phyloP scores from a whole-genome alignment of 495 filamentous ascomycete genomes.

The Hyaloscypha hepaticicola region DNA sequence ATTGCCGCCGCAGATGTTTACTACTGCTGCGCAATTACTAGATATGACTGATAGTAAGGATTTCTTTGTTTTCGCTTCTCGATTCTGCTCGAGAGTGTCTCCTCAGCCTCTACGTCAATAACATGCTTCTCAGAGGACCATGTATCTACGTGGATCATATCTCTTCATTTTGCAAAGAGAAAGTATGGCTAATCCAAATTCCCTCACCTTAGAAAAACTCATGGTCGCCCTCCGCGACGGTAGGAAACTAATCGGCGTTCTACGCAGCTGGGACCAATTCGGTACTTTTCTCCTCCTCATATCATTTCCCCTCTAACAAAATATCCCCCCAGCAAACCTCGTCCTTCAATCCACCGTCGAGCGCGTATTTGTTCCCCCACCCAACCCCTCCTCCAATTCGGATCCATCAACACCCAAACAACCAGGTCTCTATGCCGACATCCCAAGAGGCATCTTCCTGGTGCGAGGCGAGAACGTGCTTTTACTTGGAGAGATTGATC shows the following conservation, averaged over 20 bases:
- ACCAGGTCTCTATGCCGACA: conserved; percentile 70
- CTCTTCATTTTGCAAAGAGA: background rate
- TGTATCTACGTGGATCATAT: too few species aligned
- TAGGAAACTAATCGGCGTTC: conserved; percentile 85
- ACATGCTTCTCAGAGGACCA: too few species aligned
- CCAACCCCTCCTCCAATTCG: conserved; percentile 31
- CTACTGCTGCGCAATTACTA: conserved; percentile 89
- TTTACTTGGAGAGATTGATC: conserved; percentile 89
- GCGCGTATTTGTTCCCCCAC: conserved; percentile 58
- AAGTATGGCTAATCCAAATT: background rate
- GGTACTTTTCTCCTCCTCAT: conserved; percentile 50
- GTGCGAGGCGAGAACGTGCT: conserved; percentile 94
- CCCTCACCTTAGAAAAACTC: conserved; percentile 73
- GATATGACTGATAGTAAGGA: conserved; percentile 94
- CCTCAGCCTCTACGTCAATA: background rate
- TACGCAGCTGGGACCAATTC: conserved; percentile 98
- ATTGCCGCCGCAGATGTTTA: conserved; percentile 91
- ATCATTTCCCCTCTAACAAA: conserved; percentile 4
- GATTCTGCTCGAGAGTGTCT: background rate
- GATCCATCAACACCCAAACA: conserved; percentile 35
- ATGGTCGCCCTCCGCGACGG: conserved; percentile 88
- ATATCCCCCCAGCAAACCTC: conserved; percentile 68
- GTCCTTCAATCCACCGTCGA: conserved; percentile 91
- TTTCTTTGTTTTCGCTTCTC: background rate
- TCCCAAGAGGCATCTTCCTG: conserved; percentile 78